These are phyloP conservation scores for Backusella psychrophila DNA, from an alignment of 192 early-diverging fungal species.

Conservation along the genomic window DNA sequence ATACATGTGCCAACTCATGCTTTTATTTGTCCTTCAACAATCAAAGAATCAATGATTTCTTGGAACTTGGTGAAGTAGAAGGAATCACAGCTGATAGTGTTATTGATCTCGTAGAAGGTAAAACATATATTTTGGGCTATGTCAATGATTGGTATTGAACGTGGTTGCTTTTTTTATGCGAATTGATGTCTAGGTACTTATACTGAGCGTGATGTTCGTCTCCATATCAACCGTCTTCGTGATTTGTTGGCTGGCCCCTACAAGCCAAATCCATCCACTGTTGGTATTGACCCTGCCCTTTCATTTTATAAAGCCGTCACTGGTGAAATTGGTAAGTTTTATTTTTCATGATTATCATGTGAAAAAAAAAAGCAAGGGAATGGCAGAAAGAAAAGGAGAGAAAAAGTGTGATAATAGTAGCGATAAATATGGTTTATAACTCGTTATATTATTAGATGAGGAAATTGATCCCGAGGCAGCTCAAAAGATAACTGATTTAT, in stretches of 20 bases:
- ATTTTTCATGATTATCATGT: neutral
- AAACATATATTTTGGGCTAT: neutral
- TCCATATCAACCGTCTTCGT: constrained; percentile 86
- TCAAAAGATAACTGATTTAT: constrained; percentile 32
- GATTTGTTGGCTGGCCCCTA: constrained; percentile 82
- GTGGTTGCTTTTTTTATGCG: neutral
- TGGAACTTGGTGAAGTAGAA: constrained; percentile 70
- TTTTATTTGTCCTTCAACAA: constrained; percentile 82
- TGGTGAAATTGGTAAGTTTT: constrained; percentile 52
- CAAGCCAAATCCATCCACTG: constrained; percentile 48
- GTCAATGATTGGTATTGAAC: neutral
- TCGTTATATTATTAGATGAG: constrained; percentile 22
- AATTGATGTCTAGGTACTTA: constrained; percentile 59
- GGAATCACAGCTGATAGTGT: constrained; percentile 63
- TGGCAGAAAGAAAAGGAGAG: constrained; percentile 7
- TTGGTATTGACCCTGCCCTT: constrained; percentile 71
- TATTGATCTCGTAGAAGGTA: constrained; percentile 69
- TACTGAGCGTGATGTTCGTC: constrained; percentile 88
- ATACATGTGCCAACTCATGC: constrained; percentile 86
- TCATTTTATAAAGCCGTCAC: constrained; percentile 69
- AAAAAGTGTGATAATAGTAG: neutral
- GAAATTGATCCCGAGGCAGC: constrained; percentile 28
- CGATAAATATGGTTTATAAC: neutral
- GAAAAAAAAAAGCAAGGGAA: neutral
- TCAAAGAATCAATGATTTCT: constrained; percentile 70